phyloP scores from a whole-genome alignment of 306 rosid genomes.

The Trifolium repens region DNA sequence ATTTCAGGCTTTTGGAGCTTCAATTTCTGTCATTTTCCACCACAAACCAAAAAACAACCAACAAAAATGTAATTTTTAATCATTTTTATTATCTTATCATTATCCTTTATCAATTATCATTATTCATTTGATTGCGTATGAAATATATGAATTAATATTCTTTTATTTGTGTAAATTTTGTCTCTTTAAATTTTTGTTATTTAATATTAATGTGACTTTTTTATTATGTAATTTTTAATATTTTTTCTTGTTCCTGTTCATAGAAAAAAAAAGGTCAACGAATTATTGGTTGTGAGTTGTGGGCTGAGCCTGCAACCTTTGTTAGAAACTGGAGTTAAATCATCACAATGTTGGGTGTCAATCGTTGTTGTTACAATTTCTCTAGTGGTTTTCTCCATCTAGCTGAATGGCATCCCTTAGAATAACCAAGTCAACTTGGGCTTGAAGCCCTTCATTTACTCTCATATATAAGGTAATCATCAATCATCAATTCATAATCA shows the following conservation, averaged over 20 bases:
- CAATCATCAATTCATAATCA: not conserved
- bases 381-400: constrained; percentile 66
- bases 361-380: constrained; percentile 55
- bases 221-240: not conserved
- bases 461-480: constrained; percentile 57
- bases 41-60: not conserved
- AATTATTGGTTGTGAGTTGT: constrained; percentile 56
- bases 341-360: constrained; percentile 70
- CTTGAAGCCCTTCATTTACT: constrained; percentile 61
- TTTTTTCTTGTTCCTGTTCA: constrained; percentile 29
- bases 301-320: constrained; percentile 60
- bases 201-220: constrained; percentile 25
- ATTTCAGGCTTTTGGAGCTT: constrained; percentile 44
- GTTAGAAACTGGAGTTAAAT: constrained; percentile 63
- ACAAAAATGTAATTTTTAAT: constrained; percentile 29
- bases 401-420: constrained; percentile 95
- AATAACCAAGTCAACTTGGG: constrained; percentile 69
- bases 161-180: constrained; percentile 26
- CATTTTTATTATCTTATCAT: constrained; percentile 6
- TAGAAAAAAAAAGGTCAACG: constrained; percentile 72
- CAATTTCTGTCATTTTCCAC: constrained; percentile 20
- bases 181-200: constrained; percentile 30
- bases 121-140: constrained; percentile 45
- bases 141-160: constrained; percentile 41
- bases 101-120: constrained; percentile 20